phyloP scores from a whole-genome alignment of 352 stramenopile species.

The Phytophthora litchii region DNA sequence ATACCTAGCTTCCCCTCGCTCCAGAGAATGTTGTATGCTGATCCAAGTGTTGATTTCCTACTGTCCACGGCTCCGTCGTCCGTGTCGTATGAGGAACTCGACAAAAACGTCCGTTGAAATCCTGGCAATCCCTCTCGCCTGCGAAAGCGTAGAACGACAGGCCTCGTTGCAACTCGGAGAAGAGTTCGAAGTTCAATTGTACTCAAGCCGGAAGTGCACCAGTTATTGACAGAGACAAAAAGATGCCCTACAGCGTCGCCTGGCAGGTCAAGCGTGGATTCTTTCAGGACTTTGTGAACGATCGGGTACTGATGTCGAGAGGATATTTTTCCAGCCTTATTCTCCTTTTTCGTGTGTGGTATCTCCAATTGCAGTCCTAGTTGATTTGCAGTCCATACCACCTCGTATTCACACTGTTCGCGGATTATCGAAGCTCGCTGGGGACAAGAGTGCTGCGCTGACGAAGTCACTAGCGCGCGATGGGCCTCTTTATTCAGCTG shows the following conservation, averaged over 20 bases:
- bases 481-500: conserved; percentile 17
- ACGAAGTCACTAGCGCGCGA: conserved; percentile 9
- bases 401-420: conserved; percentile 36
- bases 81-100: conserved; percentile 14
- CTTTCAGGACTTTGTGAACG: conserved; percentile 36
- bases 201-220: conserved; percentile 29
- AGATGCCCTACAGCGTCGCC: conserved; percentile 41
- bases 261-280: conserved; percentile 41
- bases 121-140: conserved; percentile 12
- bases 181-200: conserved; percentile 36
- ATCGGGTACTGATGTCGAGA: conserved; percentile 27
- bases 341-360: background rate
- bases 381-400: conserved; percentile 28
- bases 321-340: background rate
- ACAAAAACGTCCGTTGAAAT: conserved; percentile 29
- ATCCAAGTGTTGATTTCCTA: conserved; percentile 3
- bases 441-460: conserved; percentile 2
- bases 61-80: conserved; percentile 8
- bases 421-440: conserved; percentile 6
- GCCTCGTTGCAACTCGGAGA: conserved; percentile 38
- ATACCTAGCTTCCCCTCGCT: conserved; percentile 43
- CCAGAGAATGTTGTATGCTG: conserved; percentile 55
- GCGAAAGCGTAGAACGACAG: conserved; percentile 45
- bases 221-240: conserved; percentile 47
- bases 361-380: conserved; percentile 42